Percentiles rank a stretch among this genome's conserved stretches.
These are phyloP conservation scores for Tetrahymena malaccensis DNA, from an alignment of 73 alveolate species.

Conservation along the genomic window DNA sequence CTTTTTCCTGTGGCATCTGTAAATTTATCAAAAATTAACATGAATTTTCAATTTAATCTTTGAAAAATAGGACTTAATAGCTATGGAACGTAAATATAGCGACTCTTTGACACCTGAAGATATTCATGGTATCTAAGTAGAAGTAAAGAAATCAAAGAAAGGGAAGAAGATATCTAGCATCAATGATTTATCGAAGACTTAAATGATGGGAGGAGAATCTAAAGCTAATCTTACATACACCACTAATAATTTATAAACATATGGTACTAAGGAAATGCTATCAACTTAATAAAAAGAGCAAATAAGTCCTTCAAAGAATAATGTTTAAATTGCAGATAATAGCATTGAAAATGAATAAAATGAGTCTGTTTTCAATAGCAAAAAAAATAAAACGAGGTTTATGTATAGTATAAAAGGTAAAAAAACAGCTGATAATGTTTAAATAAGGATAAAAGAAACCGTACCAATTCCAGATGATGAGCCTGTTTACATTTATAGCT, in stretches of 20 bases:
- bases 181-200: not conserved
- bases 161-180: not conserved
- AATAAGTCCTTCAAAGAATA: not conserved
- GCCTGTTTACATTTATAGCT: not conserved
- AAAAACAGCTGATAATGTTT: not conserved
- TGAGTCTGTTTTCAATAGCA: not conserved
- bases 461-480: not conserved
- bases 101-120: slow-evolving; percentile 49
- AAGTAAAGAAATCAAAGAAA: slow-evolving; percentile 16
- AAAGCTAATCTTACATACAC: not conserved
- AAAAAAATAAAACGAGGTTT: not conserved
- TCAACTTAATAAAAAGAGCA: not conserved
- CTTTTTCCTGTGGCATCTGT: not conserved
- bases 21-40: not conserved
- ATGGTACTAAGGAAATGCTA: not conserved
- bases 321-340: not conserved
- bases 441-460: not conserved
- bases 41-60: slow-evolving; percentile 28
- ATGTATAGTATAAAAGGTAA: not conserved
- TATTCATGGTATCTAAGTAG: slow-evolving; percentile 39
- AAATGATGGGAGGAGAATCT: not conserved
- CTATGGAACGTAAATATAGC: slow-evolving; percentile 62
- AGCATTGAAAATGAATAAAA: not conserved
- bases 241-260: not conserved
- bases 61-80: slow-evolving; percentile 14